A percentile compares a stretch with the other conserved stretches of the same genome.
Conservation (phyloP, 768 basidiomycete genomes). For the Mycena venus region DNA sequence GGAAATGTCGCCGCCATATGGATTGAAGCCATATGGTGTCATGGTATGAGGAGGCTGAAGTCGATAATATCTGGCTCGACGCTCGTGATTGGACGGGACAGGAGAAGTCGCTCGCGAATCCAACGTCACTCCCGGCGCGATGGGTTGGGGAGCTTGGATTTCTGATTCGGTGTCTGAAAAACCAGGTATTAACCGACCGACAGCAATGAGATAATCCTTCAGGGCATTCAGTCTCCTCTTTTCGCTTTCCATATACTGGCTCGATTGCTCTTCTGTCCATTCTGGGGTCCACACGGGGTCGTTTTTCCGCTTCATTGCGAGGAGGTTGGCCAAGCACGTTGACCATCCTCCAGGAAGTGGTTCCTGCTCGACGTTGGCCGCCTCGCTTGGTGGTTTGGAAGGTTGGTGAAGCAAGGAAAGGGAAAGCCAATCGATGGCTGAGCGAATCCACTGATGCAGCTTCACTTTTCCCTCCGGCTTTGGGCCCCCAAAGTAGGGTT, state of each 20-base stretch:
- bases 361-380: background rate
- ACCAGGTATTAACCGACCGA: background rate
- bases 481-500: no score
- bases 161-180: no score
- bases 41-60: slow-evolving; percentile 5
- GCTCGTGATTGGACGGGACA: background rate
- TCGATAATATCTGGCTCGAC: background rate
- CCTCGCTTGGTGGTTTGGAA: background rate
- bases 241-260: background rate
- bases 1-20: no score
- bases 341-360: background rate
- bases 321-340: background rate
- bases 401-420: background rate
- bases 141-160: background rate
- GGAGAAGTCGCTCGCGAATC: background rate
- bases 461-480: background rate
- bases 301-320: background rate
- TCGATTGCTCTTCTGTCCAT: background rate
- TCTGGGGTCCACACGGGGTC: no score
- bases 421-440: background rate
- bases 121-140: no score
- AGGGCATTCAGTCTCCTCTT: background rate
- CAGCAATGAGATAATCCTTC: background rate
- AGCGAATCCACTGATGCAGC: background rate
- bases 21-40: slow-evolving; percentile 39